Conservation (phyloP, 2,329 filamentous ascomycete species). For the Zalaria obscura region DNA sequence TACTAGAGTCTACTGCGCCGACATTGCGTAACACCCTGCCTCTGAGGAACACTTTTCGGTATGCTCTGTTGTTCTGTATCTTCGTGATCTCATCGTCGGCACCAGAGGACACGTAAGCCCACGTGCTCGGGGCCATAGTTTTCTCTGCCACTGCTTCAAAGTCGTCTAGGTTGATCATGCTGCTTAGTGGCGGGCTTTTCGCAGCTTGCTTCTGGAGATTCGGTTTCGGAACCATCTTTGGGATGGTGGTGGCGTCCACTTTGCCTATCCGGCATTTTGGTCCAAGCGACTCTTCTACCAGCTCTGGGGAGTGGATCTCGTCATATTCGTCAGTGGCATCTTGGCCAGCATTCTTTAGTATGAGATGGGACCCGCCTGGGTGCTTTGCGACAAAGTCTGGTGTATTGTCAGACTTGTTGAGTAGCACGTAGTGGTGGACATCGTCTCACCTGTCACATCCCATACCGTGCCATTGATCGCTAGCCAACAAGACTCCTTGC, state of each 20-base stretch:
- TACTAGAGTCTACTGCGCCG: conserved; percentile 15
- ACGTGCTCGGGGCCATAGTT: conserved; percentile 19
- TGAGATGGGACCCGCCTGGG: conserved; percentile 49
- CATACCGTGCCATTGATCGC: conserved; percentile 79
- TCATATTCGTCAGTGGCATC: conserved; percentile 40
- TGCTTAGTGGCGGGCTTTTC: conserved; percentile 28
- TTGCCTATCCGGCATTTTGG: conserved; percentile 20
- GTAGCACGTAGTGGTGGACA: too few relatives aligned
- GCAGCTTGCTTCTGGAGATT: conserved; percentile 13
- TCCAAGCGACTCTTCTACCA: conserved; percentile 26
- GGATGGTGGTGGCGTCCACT: conserved; percentile 7
- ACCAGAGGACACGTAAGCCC: conserved; percentile 31
- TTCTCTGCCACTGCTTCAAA: conserved; percentile 24
- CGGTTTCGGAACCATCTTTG: conserved; percentile 7
- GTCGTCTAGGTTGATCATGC: conserved; percentile 30
- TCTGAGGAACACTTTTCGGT: conserved; percentile 27
- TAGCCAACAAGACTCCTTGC: conserved; percentile 75
- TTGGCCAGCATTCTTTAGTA: conserved; percentile 35
- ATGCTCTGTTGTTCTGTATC: conserved; percentile 23
- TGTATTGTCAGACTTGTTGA: too few relatives aligned
- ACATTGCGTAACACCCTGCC: conserved; percentile 29
- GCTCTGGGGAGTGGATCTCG: conserved; percentile 32
- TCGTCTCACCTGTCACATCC: conserved; percentile 60
- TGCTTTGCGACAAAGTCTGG: conserved; percentile 65
- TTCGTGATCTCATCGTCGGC: conserved; percentile 33